Evolutionary conservation across 768 basidiomycete species (phyloP).

Genomic region (Lentinula sp.): DNA sequence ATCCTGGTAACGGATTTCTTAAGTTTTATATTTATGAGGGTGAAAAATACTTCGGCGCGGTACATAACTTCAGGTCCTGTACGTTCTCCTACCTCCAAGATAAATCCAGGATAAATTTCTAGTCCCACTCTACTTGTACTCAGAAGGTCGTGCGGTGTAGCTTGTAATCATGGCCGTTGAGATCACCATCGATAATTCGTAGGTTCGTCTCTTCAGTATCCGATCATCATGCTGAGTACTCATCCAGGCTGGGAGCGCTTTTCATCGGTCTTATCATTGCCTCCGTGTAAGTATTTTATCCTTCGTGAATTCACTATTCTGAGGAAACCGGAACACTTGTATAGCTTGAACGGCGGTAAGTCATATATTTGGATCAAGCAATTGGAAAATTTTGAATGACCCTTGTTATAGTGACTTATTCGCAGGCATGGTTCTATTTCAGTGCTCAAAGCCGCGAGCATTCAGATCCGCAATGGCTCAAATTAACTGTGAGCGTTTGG

Average conservation of each 20-base stretch:
- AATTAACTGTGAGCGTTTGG: not conserved
- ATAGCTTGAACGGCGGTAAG: conserved; percentile 3
- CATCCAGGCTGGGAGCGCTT: conserved; percentile 1
- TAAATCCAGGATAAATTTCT: no score
- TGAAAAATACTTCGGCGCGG: not conserved
- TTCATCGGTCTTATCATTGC: conserved; percentile 4
- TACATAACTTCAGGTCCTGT: no score
- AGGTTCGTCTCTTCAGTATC: not conserved
- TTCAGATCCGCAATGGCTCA: not conserved
- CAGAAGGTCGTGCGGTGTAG: not conserved
- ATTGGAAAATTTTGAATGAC: not conserved
- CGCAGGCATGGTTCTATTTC: conserved; percentile 7
- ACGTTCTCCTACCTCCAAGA: no score
- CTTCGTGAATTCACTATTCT: not conserved
- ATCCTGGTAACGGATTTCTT: not conserved
- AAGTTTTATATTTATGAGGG: not conserved
- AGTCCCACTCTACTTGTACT: no score
- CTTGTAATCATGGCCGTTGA: not conserved
- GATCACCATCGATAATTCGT: conserved; percentile 1
- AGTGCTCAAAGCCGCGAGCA: not conserved
- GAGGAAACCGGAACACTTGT: not conserved
- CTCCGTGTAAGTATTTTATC: not conserved
- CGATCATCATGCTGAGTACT: not conserved
- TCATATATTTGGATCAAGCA: no score
- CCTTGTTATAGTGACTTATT: not conserved